Percentiles rank a stretch among this genome's conserved stretches.
These are phyloP conservation scores for Russula sp. DNA, from an alignment of 768 basidiomycete genomes.

Conservation along the genomic window DNA sequence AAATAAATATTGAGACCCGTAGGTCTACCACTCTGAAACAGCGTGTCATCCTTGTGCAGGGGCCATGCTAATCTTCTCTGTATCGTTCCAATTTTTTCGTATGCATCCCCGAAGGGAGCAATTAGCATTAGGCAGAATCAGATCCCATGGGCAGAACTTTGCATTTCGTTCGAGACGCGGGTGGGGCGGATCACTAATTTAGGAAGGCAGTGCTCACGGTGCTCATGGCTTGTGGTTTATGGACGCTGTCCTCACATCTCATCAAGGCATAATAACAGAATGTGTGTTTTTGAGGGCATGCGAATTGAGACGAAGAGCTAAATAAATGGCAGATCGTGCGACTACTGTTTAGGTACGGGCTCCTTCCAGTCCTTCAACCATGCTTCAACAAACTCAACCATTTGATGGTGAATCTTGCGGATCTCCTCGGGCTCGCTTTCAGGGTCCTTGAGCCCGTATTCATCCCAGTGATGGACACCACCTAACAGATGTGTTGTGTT, in stretches of 20 bases:
- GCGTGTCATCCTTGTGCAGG: constrained; percentile 99
- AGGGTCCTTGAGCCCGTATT: constrained; percentile 64
- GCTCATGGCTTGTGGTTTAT: too few relatives aligned
- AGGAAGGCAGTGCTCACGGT: not conserved
- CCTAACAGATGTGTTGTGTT: constrained; percentile 33
- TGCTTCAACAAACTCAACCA: constrained; percentile 65
- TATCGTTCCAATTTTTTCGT: constrained; percentile 99
- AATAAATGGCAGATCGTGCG: not conserved
- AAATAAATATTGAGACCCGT: constrained; percentile 38
- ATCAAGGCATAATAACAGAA: too few relatives aligned
- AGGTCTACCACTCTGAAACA: constrained; percentile 82
- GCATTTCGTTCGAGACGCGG: constrained; percentile 10
- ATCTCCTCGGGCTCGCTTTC: constrained; percentile 70
- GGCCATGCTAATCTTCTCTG: constrained; percentile 99
- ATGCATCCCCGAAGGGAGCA: constrained; percentile 80
- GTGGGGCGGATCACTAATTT: not conserved
- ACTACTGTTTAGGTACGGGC: not conserved
- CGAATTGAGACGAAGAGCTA: not conserved
- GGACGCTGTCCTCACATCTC: too few relatives aligned
- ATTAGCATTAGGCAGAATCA: not conserved
- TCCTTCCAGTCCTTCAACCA: constrained; percentile 52
- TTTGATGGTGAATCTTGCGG: constrained; percentile 69
- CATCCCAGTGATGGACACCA: constrained; percentile 68
- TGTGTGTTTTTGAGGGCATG: not conserved
- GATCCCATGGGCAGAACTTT: not conserved